These are phyloP conservation scores for Cladophialophora carrionii DNA, from an alignment of 2,329 filamentous ascomycete species.

Conservation along the genomic window DNA sequence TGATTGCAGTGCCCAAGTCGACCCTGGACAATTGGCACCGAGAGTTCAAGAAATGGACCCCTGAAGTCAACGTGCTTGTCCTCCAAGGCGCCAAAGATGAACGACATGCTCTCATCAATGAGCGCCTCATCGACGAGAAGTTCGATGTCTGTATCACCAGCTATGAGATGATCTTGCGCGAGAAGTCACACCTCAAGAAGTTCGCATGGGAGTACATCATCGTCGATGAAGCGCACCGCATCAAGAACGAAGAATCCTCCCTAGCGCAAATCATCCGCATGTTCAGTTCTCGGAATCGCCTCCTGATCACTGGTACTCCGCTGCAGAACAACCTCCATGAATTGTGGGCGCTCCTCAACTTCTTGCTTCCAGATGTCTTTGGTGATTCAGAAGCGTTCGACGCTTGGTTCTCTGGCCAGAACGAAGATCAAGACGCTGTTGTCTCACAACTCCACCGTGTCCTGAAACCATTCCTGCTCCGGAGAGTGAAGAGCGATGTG, in stretches of 20 bases:
- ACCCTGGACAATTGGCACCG: slow-evolving; percentile 98
- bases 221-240: slow-evolving; percentile 95
- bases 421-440: slow-evolving; percentile 88
- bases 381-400: slow-evolving; percentile 96
- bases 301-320: slow-evolving; percentile 94
- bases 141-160: slow-evolving; percentile 98
- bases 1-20: slow-evolving; percentile 92
- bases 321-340: slow-evolving; percentile 98
- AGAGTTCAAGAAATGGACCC: slow-evolving; percentile 92
- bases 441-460: slow-evolving; percentile 95
- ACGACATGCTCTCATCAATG: slow-evolving; percentile 82
- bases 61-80: slow-evolving; percentile 90
- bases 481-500: slow-evolving; percentile 95
- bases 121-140: slow-evolving; percentile 87
- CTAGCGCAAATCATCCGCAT: slow-evolving; percentile 93
- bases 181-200: slow-evolving; percentile 93
- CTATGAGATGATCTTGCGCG: slow-evolving; percentile 97
- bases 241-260: slow-evolving; percentile 99
- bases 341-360: slow-evolving; percentile 95
- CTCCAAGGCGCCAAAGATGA: slow-evolving; percentile 95
- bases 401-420: slow-evolving; percentile 93
- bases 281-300: slow-evolving; percentile 91
- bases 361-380: slow-evolving; percentile 96
- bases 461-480: slow-evolving; percentile 86
- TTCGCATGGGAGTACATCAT: slow-evolving; percentile 99